phyloP scores from a whole-genome alignment of 805 yeast genomes.

The Metschnikowia sp. region DNA sequence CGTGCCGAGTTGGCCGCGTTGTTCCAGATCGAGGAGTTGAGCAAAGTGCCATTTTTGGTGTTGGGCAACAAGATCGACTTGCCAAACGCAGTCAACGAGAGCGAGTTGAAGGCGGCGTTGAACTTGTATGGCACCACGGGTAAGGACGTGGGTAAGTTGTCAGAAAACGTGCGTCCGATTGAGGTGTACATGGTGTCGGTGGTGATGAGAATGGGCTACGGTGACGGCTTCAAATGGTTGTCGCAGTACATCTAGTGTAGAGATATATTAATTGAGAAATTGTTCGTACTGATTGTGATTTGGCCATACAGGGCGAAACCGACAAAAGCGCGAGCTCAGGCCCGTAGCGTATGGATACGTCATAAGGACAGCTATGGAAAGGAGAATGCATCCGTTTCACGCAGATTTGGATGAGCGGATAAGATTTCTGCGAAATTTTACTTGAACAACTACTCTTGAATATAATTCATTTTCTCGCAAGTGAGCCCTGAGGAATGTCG shows the following conservation, averaged over 20 bases:
- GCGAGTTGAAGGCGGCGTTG: conserved; percentile 85
- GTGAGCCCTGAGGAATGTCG: too few relatives aligned
- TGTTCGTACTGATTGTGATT: background rate
- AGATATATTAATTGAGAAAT: background rate
- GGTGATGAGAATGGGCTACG: conserved; percentile 98
- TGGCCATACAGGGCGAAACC: too few relatives aligned
- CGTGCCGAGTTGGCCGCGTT: conserved; percentile 92
- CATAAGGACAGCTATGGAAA: too few relatives aligned
- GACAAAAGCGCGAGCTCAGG: too few relatives aligned
- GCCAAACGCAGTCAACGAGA: conserved; percentile 91
- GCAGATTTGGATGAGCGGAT: too few relatives aligned
- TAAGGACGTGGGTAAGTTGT: conserved; percentile 61
- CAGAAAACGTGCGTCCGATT: conserved; percentile 79
- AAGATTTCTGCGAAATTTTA: too few relatives aligned
- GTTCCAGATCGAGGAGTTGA: conserved; percentile 87
- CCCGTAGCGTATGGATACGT: too few relatives aligned
- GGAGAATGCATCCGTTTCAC: too few relatives aligned
- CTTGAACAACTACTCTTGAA: too few relatives aligned
- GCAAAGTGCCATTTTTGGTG: conserved; percentile 85
- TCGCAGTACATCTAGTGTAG: conserved; percentile 77
- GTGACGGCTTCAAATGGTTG: conserved; percentile 97
- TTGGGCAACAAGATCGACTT: conserved; percentile 97
- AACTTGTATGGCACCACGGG: conserved; percentile 91
- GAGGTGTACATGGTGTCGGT: conserved; percentile 98
- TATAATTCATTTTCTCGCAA: too few relatives aligned